Evolutionary conservation across 2,329 filamentous ascomycete genomes (phyloP).

Genomic region (Aspergillus chevalieri): DNA sequence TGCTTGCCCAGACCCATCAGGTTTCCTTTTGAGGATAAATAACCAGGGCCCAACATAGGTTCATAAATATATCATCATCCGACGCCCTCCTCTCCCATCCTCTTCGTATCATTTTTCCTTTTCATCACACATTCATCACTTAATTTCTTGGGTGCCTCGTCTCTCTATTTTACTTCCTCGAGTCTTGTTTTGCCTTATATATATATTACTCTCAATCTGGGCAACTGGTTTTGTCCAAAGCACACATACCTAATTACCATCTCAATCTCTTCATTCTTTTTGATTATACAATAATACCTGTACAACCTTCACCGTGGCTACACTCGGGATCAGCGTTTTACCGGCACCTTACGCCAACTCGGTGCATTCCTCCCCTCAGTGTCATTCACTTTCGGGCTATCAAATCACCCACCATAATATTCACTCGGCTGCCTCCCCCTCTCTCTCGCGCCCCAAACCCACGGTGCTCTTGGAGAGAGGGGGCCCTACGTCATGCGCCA

Average conservation of each 20-base stretch:
- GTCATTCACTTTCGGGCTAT: constrained; percentile 24
- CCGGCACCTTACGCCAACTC: constrained; percentile 28
- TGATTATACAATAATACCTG: constrained; percentile 4
- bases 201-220: constrained; percentile 5
- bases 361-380: constrained; percentile 26
- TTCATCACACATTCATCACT: neutral
- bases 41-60: neutral
- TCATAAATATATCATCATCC: constrained; percentile 7
- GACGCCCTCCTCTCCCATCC: neutral
- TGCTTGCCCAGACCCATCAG: constrained; percentile 41
- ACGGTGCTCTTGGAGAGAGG: constrained; percentile 32
- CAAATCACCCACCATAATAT: constrained; percentile 10
- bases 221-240: constrained; percentile 6
- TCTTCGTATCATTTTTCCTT: neutral
- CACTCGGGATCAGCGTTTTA: constrained; percentile 33
- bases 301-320: constrained; percentile 33
- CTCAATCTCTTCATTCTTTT: constrained; percentile 1
- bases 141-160: constrained; percentile 3
- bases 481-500: constrained; percentile 34
- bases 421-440: constrained; percentile 28
- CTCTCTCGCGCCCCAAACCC: constrained; percentile 29
- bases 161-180: constrained; percentile 4
- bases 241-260: constrained; percentile 1
- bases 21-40: constrained; percentile 21
- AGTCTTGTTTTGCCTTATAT: constrained; percentile 6